Percentiles rank a stretch among this genome's conserved stretches.
Evolutionary conservation across 805 yeast genomes (phyloP).

Genomic region (Sugiyamaella boreocaroliniensis): DNA sequence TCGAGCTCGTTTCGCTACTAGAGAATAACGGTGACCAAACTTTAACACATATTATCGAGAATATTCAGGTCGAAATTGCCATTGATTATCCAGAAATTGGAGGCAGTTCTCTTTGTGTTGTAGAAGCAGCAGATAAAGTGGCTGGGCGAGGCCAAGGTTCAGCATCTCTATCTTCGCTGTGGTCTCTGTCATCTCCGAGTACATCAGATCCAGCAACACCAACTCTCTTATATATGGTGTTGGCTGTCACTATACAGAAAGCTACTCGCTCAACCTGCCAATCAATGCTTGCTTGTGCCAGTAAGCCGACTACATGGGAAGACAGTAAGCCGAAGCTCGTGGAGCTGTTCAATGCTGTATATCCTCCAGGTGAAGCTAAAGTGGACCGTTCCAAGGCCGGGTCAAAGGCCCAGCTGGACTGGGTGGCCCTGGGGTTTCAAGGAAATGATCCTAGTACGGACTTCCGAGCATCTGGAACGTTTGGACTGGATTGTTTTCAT

Average conservation of each 20-base stretch:
- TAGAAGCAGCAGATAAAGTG: slow-evolving; percentile 2
- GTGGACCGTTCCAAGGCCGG: slow-evolving; percentile 2
- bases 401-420: slow-evolving; percentile 18
- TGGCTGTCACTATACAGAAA: neutral
- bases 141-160: neutral
- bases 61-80: neutral
- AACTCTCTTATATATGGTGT: neutral
- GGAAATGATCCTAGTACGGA: slow-evolving; percentile 34
- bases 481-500: slow-evolving; percentile 24
- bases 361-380: neutral
- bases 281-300: neutral
- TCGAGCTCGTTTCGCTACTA: no score
- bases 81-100: neutral
- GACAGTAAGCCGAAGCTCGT: neutral
- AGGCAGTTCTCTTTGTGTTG: neutral
- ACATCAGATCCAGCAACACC: neutral
- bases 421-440: slow-evolving; percentile 36
- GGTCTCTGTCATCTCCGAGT: neutral
- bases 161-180: neutral
- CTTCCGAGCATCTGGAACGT: slow-evolving; percentile 31
- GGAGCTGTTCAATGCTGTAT: slow-evolving; percentile 10
- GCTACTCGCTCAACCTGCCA: neutral
- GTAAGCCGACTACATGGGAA: slow-evolving; percentile 4
- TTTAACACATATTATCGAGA: neutral
- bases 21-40: neutral